Evolutionary conservation across 345 rosid species (phyloP), one percentile per base, ranked within the genome.

Genomic region (Eucalyptus marginata): DNA sequence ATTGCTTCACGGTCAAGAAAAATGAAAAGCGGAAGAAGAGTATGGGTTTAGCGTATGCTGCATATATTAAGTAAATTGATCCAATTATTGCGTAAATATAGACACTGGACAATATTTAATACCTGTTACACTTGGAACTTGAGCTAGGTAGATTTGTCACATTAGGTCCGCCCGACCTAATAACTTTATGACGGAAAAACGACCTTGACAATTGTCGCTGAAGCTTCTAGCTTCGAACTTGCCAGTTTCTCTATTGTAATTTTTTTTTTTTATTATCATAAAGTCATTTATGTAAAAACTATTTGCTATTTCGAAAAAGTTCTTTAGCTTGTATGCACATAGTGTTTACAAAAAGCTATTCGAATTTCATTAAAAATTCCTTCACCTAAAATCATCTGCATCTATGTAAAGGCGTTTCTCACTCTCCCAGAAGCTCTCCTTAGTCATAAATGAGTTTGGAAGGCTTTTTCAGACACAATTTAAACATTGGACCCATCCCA

Each of bases 161-260:
- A 16, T 8, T 24, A 68, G 22, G 24, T 68, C 13, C 0, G 0
- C 29, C 43, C 0, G 24, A 15, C 80, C 44, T 31, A 17, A 33
- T 25, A 71, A 71, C 24, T 71, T 71, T 71, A 71, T 40, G 4
- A 16, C 24, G 2, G 20, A 1, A 16, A 71, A 71, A 0, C 3
- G 2, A 29, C 5, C 33, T 29, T 16, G 9, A 64, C 40, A 15
- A 31, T 66, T 31, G 79, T 31, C 0, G 40, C 4, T 17, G 12
- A 12, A 66, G 43, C 40, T 31, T 31, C 36, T 4, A 4, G 40
- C 40, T 66, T 66, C 1, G 2, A n/a, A n/a, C 40, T 16, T 8
- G 40, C 5, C 40, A 31, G n/a, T n/a, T n/a, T n/a, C n/a, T n/a
- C 20, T 66, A 17, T 66, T 15, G 22, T 3, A 3, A 66, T n/a